Conservation (phyloP, 2,329 filamentous ascomycete species). For the Orbilia quercus region DNA sequence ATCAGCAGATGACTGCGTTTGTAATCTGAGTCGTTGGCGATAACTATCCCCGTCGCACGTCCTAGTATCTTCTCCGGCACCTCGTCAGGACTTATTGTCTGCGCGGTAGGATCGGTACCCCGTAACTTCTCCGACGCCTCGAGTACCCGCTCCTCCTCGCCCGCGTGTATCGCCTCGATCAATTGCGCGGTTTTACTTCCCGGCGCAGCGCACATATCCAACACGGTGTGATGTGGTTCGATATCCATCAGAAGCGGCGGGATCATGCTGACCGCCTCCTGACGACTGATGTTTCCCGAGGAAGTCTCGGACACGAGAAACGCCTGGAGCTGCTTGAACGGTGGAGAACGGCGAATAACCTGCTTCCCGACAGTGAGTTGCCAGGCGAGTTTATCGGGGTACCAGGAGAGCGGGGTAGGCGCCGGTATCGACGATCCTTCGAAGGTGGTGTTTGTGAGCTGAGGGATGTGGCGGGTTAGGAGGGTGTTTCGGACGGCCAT, state of each 20-base stretch:
- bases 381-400: conserved; percentile 94
- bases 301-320: conserved; percentile 97
- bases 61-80: conserved; percentile 68
- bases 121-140: conserved; percentile 59
- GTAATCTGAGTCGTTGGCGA: conserved; percentile 97
- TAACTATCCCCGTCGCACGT: conserved; percentile 86
- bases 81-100: conserved; percentile 66
- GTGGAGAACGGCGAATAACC: conserved; percentile 89
- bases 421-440: conserved; percentile 85
- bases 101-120: conserved; percentile 59
- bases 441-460: conserved; percentile 78
- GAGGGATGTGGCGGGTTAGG: conserved; percentile 86
- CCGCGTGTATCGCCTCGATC: conserved; percentile 90
- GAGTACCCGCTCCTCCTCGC: conserved; percentile 84
- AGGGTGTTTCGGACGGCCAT: conserved; percentile 88
- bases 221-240: conserved; percentile 86
- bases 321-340: conserved; percentile 95
- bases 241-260: conserved; percentile 93
- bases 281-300: conserved; percentile 95
- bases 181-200: conserved; percentile 97
- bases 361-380: conserved; percentile 98
- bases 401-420: conserved; percentile 86
- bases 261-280: conserved; percentile 99
- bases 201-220: conserved; percentile 96
- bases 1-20: conserved; percentile 97